phyloP scores from a whole-genome alignment of 495 filamentous ascomycete genomes.

The Penicillium cinerascens region DNA sequence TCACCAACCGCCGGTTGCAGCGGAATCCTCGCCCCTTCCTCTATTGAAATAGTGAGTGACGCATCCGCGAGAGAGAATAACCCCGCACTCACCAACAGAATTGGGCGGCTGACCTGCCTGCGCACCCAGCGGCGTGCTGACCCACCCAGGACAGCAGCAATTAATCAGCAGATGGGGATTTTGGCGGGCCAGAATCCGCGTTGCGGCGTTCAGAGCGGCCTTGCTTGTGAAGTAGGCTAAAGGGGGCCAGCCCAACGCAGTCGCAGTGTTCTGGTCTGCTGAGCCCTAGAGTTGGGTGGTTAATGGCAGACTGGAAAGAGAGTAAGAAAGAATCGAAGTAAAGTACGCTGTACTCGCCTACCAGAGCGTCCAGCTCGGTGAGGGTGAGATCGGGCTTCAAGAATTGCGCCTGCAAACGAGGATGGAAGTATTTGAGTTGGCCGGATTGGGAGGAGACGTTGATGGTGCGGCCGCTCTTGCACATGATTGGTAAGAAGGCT shows the following conservation, averaged over 20 bases:
- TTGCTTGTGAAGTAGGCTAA: slow-evolving; percentile 30
- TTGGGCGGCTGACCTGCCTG: slow-evolving; percentile 5
- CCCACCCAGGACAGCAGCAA: slow-evolving; percentile 36
- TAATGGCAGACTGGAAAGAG: neutral
- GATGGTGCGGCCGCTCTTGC: slow-evolving; percentile 23
- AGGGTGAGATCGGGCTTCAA: neutral
- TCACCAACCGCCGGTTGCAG: neutral
- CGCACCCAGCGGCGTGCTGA: slow-evolving; percentile 9
- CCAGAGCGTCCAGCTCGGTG: neutral
- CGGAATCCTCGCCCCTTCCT: slow-evolving; percentile 1
- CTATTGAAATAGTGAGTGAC: neutral
- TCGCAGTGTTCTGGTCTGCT: slow-evolving; percentile 1
- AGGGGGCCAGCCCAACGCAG: slow-evolving; percentile 9
- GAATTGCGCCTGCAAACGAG: slow-evolving; percentile 2
- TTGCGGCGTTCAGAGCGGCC: slow-evolving; percentile 27
- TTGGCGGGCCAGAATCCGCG: slow-evolving; percentile 21
- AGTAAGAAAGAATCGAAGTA: no score
- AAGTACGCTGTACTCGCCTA: no score
- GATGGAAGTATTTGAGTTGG: slow-evolving; percentile 10
- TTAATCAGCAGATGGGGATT: slow-evolving; percentile 22
- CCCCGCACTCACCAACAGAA: neutral
- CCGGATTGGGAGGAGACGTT: slow-evolving; percentile 27
- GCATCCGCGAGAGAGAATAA: neutral
- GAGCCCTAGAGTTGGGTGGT: neutral
- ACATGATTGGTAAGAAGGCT: slow-evolving; percentile 9